Percentiles rank a stretch among this genome's conserved stretches.
phyloP scores from a whole-genome alignment of 441 rosid species.

The Brassica balearica region DNA sequence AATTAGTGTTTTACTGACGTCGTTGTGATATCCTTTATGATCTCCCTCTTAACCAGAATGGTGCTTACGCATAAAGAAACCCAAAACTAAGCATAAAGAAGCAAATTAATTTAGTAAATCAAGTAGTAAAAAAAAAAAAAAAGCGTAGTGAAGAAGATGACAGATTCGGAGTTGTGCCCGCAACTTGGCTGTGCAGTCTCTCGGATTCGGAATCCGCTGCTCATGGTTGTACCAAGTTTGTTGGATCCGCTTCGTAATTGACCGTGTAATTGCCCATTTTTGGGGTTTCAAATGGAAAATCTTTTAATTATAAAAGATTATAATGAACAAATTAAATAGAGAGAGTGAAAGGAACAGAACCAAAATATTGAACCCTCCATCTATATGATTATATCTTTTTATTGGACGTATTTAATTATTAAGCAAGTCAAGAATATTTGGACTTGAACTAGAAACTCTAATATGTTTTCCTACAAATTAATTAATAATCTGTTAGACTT shows the following conservation, averaged over 20 bases:
- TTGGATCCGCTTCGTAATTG: too few relatives aligned
- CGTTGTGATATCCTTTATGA: background rate
- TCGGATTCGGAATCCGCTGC: too few relatives aligned
- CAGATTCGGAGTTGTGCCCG: too few relatives aligned
- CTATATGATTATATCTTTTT: background rate
- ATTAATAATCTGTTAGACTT: background rate
- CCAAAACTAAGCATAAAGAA: background rate
- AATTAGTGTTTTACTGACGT: background rate
- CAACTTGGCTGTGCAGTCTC: too few relatives aligned
- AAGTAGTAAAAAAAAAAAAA: background rate
- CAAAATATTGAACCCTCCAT: background rate
- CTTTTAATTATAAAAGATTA: too few relatives aligned
- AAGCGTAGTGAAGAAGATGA: too few relatives aligned
- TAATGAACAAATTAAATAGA: background rate
- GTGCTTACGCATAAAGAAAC: conserved; percentile 1
- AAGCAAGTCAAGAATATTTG: background rate
- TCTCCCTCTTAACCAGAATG: background rate
- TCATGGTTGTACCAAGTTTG: too few relatives aligned
- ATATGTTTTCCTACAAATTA: background rate
- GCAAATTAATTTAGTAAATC: background rate
- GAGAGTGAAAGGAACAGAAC: background rate
- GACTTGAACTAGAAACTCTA: conserved; percentile 6
- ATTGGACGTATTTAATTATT: background rate
- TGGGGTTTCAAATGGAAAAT: too few relatives aligned
- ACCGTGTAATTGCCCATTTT: too few relatives aligned